A percentile compares a stretch with the other conserved stretches of the same genome.
phyloP scores from a whole-genome alignment of 345 rosid species.

The Salix exigua region DNA sequence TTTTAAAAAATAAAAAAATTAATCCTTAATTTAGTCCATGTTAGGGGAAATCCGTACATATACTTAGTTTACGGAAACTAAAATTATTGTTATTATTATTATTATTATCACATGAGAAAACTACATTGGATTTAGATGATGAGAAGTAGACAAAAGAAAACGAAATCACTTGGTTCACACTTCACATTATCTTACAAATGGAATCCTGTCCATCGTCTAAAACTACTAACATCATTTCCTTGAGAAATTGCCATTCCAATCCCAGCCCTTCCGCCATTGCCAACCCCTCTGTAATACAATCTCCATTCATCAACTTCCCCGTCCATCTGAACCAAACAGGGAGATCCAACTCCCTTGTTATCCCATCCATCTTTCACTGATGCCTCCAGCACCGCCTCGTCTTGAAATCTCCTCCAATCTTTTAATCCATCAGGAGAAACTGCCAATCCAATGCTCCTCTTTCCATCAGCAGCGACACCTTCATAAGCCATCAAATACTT shows the following conservation, averaged over 20 bases:
- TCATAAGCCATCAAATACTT: constrained; percentile 70
- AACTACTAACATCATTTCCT: constrained; percentile 42
- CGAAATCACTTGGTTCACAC: background rate
- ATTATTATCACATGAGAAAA: too few relatives aligned
- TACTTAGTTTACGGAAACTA: too few relatives aligned
- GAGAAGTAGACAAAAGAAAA: background rate
- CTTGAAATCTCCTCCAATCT: constrained; percentile 51
- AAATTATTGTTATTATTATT: too few relatives aligned
- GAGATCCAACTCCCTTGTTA: constrained; percentile 55
- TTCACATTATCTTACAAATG: constrained; percentile 31
- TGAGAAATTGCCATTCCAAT: constrained; percentile 65
- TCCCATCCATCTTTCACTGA: constrained; percentile 60
- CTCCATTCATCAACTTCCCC: constrained; percentile 65
- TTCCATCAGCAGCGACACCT: constrained; percentile 47
- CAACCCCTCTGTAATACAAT: constrained; percentile 61
- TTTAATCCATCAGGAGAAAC: constrained; percentile 56
- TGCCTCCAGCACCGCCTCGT: constrained; percentile 38
- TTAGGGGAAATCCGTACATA: too few relatives aligned
- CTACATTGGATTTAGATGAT: background rate
- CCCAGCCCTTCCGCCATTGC: constrained; percentile 56
- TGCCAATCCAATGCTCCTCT: constrained; percentile 56
- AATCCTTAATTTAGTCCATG: too few relatives aligned
- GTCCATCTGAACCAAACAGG: constrained; percentile 64
- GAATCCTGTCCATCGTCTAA: constrained; percentile 57
- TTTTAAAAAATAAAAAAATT: too few relatives aligned